Evolutionary conservation across 148 eudicot species (phyloP), one percentile per base, ranked within the genome.

Genomic region (Rhododendron vialii): DNA sequence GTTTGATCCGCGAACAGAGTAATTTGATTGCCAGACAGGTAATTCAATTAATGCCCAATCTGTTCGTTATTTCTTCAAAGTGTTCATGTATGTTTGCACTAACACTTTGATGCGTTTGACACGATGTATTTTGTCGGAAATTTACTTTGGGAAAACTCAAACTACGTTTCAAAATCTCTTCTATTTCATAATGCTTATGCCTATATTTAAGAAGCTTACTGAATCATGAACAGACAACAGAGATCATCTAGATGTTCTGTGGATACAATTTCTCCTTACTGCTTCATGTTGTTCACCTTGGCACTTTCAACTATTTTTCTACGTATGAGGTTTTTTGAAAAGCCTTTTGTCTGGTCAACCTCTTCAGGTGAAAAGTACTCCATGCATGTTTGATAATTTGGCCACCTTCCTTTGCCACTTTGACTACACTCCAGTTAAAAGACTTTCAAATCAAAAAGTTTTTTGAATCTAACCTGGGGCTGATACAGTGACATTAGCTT

Each of bases 21-120:
- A 94, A 94, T 90, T 22, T 92, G 83, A 88, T 98, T 67, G 87
- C 92, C 47, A 93, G 99, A 91, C 99, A 98, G 98, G 99, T 98
- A 84, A 71, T 75, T 69, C 55, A 36, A 71, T 78, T 30, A 55
- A 17, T 84, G n/a, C 73, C 81, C 73, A 15, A 57, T 20, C 24
- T 30, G 15, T 55, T 74, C 3, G 5, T 51, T 38, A 65, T 33
- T 1, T 51, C 51, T 74, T 43, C 17, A 22, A 65, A 51, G 51
- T n/a, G 26, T 77, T 77, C 33, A 1, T 78, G 18, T 57, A 7
- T 7, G 20, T 55, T 38, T 65, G 85, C 26, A n/a, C 17, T 20
- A 76, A 47, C 82, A 30, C 41, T 7, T 78, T 59, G 47, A 59
- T 87, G 33, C 13, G 3, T 30, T 65, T 38, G 28, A 80, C 8